Evolutionary conservation across 2,329 filamentous ascomycete species (phyloP).

Genomic region (Epicoccum sorghinum): DNA sequence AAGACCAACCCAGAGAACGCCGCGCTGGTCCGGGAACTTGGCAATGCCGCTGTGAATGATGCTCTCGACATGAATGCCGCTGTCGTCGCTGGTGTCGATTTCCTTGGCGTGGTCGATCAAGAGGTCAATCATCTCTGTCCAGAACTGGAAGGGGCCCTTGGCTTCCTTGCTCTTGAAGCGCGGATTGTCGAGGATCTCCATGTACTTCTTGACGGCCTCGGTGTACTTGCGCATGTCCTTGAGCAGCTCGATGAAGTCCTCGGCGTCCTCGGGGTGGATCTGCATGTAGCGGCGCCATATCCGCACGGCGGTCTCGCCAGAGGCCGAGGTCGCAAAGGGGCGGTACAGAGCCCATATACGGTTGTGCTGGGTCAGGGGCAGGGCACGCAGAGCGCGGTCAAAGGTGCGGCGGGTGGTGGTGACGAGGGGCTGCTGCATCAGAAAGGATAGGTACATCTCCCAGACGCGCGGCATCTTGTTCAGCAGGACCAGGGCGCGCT

Average conservation of each 20-base stretch:
- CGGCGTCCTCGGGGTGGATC: constrained; percentile 90
- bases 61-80: constrained; percentile 85
- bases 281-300: constrained; percentile 98
- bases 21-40: constrained; percentile 90
- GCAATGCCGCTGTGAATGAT: constrained; percentile 92
- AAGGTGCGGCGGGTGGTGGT: constrained; percentile 87
- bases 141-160: constrained; percentile 94
- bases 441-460: constrained; percentile 94
- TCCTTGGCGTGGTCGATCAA: constrained; percentile 89
- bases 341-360: constrained; percentile 93
- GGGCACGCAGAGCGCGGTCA: constrained; percentile 86
- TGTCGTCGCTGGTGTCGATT: constrained; percentile 79
- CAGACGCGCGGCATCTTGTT: constrained; percentile 99
- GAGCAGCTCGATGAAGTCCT: constrained; percentile 93
- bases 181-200: constrained; percentile 87
- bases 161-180: constrained; percentile 90
- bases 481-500: constrained; percentile 86
- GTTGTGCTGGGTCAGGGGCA: constrained; percentile 94
- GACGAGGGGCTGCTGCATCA: constrained; percentile 89
- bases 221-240: constrained; percentile 82
- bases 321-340: constrained; percentile 88
- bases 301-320: constrained; percentile 86
- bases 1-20: constrained; percentile 91
- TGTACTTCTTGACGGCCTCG: constrained; percentile 89
- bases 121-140: constrained; percentile 96